phyloP scores from a whole-genome alignment of 371 early-diverging fungal species.

The Syncephalastrum monosporum region DNA sequence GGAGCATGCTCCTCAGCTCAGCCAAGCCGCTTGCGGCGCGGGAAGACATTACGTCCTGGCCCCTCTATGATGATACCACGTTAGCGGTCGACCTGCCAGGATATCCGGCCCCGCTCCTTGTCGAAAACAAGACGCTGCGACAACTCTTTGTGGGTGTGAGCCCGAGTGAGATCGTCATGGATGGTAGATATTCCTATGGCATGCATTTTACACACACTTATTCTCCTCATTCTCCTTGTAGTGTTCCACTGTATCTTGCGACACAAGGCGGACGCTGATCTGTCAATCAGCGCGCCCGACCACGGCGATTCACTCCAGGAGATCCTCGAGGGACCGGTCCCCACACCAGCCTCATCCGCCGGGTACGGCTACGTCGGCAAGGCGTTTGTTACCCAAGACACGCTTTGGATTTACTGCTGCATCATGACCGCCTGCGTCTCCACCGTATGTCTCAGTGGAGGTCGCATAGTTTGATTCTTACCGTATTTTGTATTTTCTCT shows the following conservation, averaged over 20 bases:
- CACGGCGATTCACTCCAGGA: too few relatives aligned
- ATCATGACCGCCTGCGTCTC: slow-evolving; percentile 35
- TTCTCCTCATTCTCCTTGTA: neutral
- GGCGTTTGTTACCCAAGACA: slow-evolving; percentile 37
- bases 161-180: slow-evolving; percentile 37
- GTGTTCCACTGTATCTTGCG: slow-evolving; percentile 3
- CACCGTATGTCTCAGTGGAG: slow-evolving; percentile 22
- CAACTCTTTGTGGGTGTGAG: slow-evolving; percentile 37
- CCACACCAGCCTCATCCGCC: slow-evolving; percentile 16
- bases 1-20: slow-evolving; percentile 17
- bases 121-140: slow-evolving; percentile 31
- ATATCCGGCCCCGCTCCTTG: slow-evolving; percentile 20
- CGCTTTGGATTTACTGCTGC: slow-evolving; percentile 46
- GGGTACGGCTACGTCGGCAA: slow-evolving; percentile 42
- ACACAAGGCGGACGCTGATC: neutral
- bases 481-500: neutral
- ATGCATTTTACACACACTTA: neutral
- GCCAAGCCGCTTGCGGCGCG: neutral
- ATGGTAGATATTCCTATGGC: slow-evolving; percentile 20
- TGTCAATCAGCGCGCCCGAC: too few relatives aligned
- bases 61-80: neutral
- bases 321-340: neutral
- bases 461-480: neutral
- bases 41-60: slow-evolving; percentile 7
- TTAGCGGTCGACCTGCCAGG: slow-evolving; percentile 9